These are phyloP conservation scores for Xylaria arbuscula DNA, from an alignment of 2,329 filamentous ascomycete species.

Conservation along the genomic window DNA sequence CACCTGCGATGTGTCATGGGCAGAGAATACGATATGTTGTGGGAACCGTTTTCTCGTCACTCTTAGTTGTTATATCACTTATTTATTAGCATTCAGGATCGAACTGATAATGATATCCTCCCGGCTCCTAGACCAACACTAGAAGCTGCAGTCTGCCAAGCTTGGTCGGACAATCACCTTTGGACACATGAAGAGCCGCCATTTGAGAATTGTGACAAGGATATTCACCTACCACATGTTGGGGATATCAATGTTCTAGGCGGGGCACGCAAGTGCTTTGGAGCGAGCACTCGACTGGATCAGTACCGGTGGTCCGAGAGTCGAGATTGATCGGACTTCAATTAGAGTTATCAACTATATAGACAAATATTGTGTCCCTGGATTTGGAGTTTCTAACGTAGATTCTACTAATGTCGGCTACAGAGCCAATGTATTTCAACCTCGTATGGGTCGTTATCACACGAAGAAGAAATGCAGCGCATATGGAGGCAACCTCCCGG, in stretches of 20 bases:
- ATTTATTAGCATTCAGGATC: neutral
- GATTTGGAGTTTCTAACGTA: neutral
- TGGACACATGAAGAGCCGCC: neutral
- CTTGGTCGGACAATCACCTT: neutral
- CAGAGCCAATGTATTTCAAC: neutral
- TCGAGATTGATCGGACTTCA: neutral
- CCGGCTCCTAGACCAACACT: neutral
- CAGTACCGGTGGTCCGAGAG: neutral
- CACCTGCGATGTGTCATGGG: neutral
- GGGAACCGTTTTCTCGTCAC: neutral
- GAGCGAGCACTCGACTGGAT: neutral
- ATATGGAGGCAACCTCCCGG: neutral
- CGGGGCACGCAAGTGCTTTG: neutral
- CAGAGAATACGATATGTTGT: neutral
- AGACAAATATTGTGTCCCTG: neutral
- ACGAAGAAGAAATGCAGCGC: neutral
- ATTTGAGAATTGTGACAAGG: neutral
- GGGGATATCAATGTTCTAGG: neutral
- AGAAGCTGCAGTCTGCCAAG: neutral
- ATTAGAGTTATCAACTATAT: neutral
- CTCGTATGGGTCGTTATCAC: neutral
- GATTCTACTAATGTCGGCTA: neutral
- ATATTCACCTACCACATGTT: neutral
- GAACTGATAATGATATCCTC: neutral
- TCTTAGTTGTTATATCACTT: neutral